These are phyloP conservation scores for Eleusine coracana DNA, from an alignment of 176 grass and related monocot species.

Conservation along the genomic window DNA sequence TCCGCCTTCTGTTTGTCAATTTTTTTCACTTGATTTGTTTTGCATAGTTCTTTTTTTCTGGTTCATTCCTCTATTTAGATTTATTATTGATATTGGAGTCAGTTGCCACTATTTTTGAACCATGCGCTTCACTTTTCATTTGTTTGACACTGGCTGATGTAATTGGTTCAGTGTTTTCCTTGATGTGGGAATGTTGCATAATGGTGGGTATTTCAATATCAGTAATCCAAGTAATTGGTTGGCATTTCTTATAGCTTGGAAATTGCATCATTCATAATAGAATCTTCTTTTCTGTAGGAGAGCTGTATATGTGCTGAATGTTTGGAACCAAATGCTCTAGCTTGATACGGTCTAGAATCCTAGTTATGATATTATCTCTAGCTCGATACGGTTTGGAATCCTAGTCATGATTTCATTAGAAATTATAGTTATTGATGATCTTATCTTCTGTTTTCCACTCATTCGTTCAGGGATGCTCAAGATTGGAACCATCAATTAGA, in stretches of 20 bases:
- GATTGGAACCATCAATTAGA: background rate
- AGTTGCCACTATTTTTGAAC: background rate
- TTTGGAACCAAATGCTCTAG: background rate
- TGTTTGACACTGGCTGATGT: constrained; percentile 16
- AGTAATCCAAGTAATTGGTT: background rate
- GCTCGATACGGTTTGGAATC: background rate
- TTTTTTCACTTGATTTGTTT: constrained; percentile 23
- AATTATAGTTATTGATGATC: background rate
- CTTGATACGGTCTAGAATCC: background rate
- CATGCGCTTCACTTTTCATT: background rate
- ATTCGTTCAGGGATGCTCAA: background rate
- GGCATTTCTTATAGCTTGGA: background rate
- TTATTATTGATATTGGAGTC: background rate
- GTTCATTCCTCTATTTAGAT: background rate
- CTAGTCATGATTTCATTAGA: background rate
- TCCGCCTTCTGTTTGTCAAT: constrained; percentile 11
- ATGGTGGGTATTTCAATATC: background rate
- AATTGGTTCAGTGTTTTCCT: background rate
- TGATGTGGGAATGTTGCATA: constrained; percentile 11
- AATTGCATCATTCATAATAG: too few relatives aligned
- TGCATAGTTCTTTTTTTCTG: background rate
- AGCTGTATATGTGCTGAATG: too few relatives aligned
- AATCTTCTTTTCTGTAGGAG: too few relatives aligned
- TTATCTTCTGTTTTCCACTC: background rate
- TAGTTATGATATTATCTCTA: background rate